Evolutionary conservation across 139 green algal genomes (phyloP), one percentile per base, ranked within the genome.

Genomic region (Closterium sp.): DNA sequence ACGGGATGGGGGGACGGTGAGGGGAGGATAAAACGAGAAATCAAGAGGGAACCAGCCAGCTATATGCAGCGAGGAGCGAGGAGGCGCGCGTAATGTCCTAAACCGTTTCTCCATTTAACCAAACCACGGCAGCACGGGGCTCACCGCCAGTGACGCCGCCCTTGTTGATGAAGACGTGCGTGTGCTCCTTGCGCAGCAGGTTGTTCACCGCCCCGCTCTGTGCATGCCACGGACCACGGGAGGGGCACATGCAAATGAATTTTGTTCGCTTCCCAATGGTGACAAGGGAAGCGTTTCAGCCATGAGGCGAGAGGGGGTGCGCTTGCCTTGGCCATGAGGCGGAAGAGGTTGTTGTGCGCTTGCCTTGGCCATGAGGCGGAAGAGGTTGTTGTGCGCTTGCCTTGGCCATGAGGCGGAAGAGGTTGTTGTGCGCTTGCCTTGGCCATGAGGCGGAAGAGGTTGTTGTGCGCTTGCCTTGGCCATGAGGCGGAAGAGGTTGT

Each of bases 351-450:
- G 96, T 5, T 98, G 6, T 9, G 96, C 34, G 34, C 34, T 97
- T 97, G 92, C 91, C 87, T 99, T 99, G 91, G 96, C 96, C 97
- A 99, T 99, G 7, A 99, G 95, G 30, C 97, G 95, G 95, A 99
- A 98, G 28, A 99, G 95, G 96, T n/a, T n/a, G n/a, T n/a, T n/a
- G 98, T 99, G 96, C 34, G 34, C 34, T 97, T 97, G 92, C 91
- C 50, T 99, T 99, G 91, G 96, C 96, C 97, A 99, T 99, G 96
- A 99, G 95, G n/a, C 97, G 95, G 95, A 99, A 99, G 28, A 99
- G 95, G 96, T 98, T 98, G 96, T 97, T 97, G 98, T 98, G 96
- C 32, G 32, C 32, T 97, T 97, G 91, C 91, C 88, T 99, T 99
- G 91, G 96, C 96, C 97, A 99, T 99, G 7, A 99, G 95, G 30